Evolutionary conservation across 106 monocot genomes (phyloP).

Genomic region (Dendrobium nobile): DNA sequence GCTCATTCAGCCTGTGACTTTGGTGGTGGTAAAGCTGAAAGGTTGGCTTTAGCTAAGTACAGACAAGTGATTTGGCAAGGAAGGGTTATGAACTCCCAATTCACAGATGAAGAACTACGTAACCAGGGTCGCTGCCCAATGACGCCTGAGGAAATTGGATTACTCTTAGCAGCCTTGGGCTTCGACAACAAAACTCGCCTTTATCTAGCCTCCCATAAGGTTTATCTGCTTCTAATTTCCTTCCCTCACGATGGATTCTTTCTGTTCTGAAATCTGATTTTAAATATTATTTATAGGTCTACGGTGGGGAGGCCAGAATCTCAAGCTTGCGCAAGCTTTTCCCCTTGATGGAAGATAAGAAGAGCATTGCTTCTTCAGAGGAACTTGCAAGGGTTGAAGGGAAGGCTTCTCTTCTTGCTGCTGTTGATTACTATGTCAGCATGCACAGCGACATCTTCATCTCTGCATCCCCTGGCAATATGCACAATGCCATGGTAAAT

Average conservation of each 20-base stretch:
- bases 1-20: constrained; percentile 97
- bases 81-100: constrained; percentile 81
- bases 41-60: constrained; percentile 79
- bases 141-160: constrained; percentile 90
- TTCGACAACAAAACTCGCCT: constrained; percentile 77
- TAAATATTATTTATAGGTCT: constrained; percentile 30
- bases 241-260: neutral
- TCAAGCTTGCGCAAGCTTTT: constrained; percentile 76
- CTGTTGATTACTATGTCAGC: constrained; percentile 91
- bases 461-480: constrained; percentile 92
- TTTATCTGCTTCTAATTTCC: neutral
- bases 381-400: constrained; percentile 77
- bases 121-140: constrained; percentile 79
- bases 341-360: constrained; percentile 92
- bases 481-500: constrained; percentile 89
- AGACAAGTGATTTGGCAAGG: constrained; percentile 97
- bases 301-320: constrained; percentile 85
- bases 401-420: constrained; percentile 89
- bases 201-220: constrained; percentile 98
- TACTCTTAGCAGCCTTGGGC: constrained; percentile 77
- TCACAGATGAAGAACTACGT: constrained; percentile 82
- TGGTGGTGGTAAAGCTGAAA: constrained; percentile 92
- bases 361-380: constrained; percentile 66
- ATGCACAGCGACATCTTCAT: constrained; percentile 88
- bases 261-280: neutral